Evolutionary conservation across 1,284 basidiomycete genomes (phyloP), one percentile per base, ranked within the genome.

Genomic region (Chalciporus piperatoides): DNA sequence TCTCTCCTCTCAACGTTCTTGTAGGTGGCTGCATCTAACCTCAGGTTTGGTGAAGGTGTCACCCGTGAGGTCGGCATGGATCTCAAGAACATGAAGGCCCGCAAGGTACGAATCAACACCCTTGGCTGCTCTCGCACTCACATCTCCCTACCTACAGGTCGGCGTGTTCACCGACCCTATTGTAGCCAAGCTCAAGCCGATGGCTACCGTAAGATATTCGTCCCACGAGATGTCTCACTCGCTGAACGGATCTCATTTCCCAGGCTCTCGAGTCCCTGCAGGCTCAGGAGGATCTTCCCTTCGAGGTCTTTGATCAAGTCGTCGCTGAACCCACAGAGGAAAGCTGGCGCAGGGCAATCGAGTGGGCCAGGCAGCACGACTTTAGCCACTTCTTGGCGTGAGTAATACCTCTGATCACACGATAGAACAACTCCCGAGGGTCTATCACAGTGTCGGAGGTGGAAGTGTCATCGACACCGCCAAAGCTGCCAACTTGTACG

Each of bases 391-490:
- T 95, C 75, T 76, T 97, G 33, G 94, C 94, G 88, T 90, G 62
- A 55, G 63, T 56, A 28, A 36, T 17, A 1, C 50, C 30, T 43
- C 48, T 50, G 24, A 46, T 38, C 41, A 2, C 41, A 10, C 19
- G 11, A 36, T 17, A 24, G 38, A 44, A 38, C 54, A 30, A 44
- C 35, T 23, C 12, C 17, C 24, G 14, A 44, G 52, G 41, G 17
- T 11, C 8, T 14, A 25, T 46, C 56, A 35, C 55, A 91, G 88
- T 42, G 91, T 97, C 23, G 94, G 95, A 57, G 95, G 95, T 37
- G 95, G 95, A 55, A 93, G 90, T 56, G 92, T 95, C 25, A 98
- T 98, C 67, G 96, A 97, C 65, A 97, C 94, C 0, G 89, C 92
- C 38, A 96, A 97, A 67, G 83, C 89, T 3, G 93, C 95, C 28